Percentiles rank a stretch among this genome's conserved stretches.
phyloP scores from a whole-genome alignment of 2,329 filamentous ascomycete genomes.

The Thermomyces lanuginosus region DNA sequence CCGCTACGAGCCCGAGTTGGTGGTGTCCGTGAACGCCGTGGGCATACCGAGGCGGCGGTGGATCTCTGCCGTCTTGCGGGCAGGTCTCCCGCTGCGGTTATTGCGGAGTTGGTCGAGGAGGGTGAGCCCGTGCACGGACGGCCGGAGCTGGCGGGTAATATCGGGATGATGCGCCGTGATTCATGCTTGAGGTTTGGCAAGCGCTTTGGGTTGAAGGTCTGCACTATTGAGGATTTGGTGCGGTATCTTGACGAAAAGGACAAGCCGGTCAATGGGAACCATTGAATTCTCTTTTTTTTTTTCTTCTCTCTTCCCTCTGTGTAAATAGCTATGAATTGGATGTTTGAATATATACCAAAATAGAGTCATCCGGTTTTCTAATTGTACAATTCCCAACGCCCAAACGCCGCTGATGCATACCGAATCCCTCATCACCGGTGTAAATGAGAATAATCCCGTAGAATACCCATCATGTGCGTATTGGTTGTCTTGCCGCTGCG shows the following conservation, averaged over 20 bases:
- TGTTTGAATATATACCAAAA: conserved; percentile 1
- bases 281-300: conserved; percentile 10
- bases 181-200: conserved; percentile 76
- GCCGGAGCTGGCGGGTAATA: conserved; percentile 45
- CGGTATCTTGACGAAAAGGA: conserved; percentile 61
- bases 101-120: conserved; percentile 83
- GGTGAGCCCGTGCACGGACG: conserved; percentile 55
- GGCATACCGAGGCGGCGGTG: conserved; percentile 86
- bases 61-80: conserved; percentile 80
- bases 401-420: too few species aligned
- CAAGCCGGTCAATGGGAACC: conserved; percentile 19
- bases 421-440: too few species aligned
- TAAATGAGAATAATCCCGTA: conserved; percentile 53
- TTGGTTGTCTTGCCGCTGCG: conserved; percentile 71
- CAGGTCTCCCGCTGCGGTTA: conserved; percentile 59
- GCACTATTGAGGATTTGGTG: conserved; percentile 85
- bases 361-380: not conserved
- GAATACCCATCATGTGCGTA: conserved; percentile 65
- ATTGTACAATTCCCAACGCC: too few species aligned
- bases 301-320: not conserved
- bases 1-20: conserved; percentile 65
- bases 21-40: conserved; percentile 61
- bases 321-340: not conserved
- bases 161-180: conserved; percentile 84
- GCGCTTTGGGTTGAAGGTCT: conserved; percentile 78